Base-by-base conservation (phyloP, 768 basidiomycete species). In the Lentinus brumalis region DNA sequence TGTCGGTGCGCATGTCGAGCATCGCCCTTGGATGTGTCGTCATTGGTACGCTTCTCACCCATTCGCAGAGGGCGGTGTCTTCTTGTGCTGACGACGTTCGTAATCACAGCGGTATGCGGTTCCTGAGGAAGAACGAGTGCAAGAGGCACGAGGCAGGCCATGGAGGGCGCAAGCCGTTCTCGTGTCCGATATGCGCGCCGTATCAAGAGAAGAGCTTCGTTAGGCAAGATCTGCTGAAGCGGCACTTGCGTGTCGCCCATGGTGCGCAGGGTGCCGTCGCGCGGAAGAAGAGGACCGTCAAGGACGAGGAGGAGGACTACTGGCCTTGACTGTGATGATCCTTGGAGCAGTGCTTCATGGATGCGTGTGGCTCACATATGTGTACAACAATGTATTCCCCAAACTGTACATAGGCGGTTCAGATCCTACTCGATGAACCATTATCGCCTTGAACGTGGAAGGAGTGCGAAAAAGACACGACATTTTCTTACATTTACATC, bases 91-190 rank as follows among this genome's bases (percentile, higher is more conserved):
- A 29, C 11, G 15, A 1, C 6, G 32, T n/a, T 29, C 16, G 4
- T 31, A 67, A 15, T 56, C 9, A 30, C 53, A 90, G 89, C 69
- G 71, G 82, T 3, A 78, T 86, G 59, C 78, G 84, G 12, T 91
- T 90, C 75, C 69, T 88, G 60, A 85, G 89, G 60, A 89, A 86
- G 71, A 89, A 91, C 66, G 88, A 91, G 69, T 88, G 86, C 75
- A 89, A 88, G 69, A 83, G 89, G 30, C 89, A 91, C 61, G 87
- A 88, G 70, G 78, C 83, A 14, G 85, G 83, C 60, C 88, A 91
- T 67, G 81, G 76, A 11, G 85, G 84, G 14, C 68, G 64, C 42
- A 81, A 86, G 60, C 88, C 88, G 7, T 88, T 82, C 63, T 74
- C 75, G 21, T 91, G 89, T 60, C 67, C 78, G 52, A 73, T 85